Evolutionary conservation across 1,284 basidiomycete genomes (phyloP).

Genomic region (Fomitopsis pinicola): DNA sequence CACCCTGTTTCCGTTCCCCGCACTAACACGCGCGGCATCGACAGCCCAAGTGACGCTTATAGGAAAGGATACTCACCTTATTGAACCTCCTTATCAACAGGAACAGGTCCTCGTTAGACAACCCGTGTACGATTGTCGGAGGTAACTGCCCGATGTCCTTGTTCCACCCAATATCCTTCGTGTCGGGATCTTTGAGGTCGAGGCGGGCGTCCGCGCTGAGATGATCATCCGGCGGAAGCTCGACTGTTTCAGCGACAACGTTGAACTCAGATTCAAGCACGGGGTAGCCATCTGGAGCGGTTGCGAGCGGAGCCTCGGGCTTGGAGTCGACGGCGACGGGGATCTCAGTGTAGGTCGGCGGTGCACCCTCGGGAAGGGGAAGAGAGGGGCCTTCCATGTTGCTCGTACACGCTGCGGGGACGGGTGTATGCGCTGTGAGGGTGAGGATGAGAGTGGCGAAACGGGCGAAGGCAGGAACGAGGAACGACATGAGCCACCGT

Average conservation of each 20-base stretch:
- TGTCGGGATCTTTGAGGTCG: constrained; percentile 24
- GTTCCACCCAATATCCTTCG: constrained; percentile 26
- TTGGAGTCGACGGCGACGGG: background rate
- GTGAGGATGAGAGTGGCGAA: too few species aligned
- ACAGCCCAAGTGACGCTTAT: too few species aligned
- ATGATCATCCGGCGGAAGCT: constrained; percentile 3
- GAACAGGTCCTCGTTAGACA: constrained; percentile 38
- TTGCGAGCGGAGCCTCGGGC: background rate
- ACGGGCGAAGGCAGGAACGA: too few species aligned
- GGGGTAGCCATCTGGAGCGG: constrained; percentile 1
- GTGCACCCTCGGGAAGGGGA: background rate
- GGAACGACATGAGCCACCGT: too few species aligned
- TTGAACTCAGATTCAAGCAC: background rate
- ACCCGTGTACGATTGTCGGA: constrained; percentile 22
- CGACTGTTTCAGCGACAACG: constrained; percentile 7
- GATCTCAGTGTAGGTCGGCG: background rate
- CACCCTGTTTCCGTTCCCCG: too few species aligned
- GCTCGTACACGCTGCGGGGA: background rate
- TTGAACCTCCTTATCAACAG: constrained; percentile 39
- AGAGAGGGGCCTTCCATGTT: background rate
- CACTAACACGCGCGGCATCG: too few species aligned
- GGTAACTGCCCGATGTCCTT: constrained; percentile 14
- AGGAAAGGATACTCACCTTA: constrained; percentile 24
- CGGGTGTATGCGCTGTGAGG: too few species aligned
- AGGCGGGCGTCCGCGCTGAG: constrained; percentile 4